Conservation (phyloP, 2,329 filamentous ascomycete genomes). For the Neocatenulostroma microsporum region DNA sequence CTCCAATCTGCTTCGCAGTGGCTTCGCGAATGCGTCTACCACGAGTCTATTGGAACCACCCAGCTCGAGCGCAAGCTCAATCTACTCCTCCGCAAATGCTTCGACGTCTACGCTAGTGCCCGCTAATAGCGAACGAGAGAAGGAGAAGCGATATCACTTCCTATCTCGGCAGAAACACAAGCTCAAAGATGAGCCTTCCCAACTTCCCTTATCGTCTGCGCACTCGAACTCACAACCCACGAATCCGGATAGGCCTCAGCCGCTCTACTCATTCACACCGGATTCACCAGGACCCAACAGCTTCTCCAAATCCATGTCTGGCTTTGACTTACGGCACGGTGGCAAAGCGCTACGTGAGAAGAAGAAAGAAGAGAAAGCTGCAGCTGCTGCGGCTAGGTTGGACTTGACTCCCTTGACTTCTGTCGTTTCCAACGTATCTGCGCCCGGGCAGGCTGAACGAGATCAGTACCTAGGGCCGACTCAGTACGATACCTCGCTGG, state of each 20-base stretch:
- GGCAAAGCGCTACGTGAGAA: slow-evolving; percentile 72
- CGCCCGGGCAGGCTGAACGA: slow-evolving; percentile 16
- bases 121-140: slow-evolving; percentile 51
- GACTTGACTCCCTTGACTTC: slow-evolving; percentile 24
- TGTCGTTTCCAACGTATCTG: slow-evolving; percentile 26
- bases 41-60: slow-evolving; percentile 58
- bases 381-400: slow-evolving; percentile 30
- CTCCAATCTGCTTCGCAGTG: slow-evolving; percentile 58
- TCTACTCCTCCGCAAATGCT: slow-evolving; percentile 69
- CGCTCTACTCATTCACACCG: slow-evolving; percentile 72
- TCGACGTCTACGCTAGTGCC: slow-evolving; percentile 71
- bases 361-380: slow-evolving; percentile 46
- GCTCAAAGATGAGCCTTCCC: slow-evolving; percentile 57
- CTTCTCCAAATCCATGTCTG: slow-evolving; percentile 77
- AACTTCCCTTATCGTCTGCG: slow-evolving; percentile 65
- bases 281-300: slow-evolving; percentile 61
- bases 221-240: slow-evolving; percentile 69
- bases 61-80: slow-evolving; percentile 47
- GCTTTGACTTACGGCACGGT: slow-evolving; percentile 69
- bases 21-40: slow-evolving; percentile 60
- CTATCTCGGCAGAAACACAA: slow-evolving; percentile 73
- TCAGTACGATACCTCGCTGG: slow-evolving; percentile 19
- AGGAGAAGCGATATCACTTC: slow-evolving; percentile 73
- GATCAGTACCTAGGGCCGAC: slow-evolving; percentile 22
- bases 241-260: slow-evolving; percentile 66